A percentile compares a stretch with the other conserved stretches of the same genome.
These are phyloP conservation scores for Amaranthus hypochondriacus DNA, from an alignment of 148 eudicot genomes.

Conservation along the genomic window DNA sequence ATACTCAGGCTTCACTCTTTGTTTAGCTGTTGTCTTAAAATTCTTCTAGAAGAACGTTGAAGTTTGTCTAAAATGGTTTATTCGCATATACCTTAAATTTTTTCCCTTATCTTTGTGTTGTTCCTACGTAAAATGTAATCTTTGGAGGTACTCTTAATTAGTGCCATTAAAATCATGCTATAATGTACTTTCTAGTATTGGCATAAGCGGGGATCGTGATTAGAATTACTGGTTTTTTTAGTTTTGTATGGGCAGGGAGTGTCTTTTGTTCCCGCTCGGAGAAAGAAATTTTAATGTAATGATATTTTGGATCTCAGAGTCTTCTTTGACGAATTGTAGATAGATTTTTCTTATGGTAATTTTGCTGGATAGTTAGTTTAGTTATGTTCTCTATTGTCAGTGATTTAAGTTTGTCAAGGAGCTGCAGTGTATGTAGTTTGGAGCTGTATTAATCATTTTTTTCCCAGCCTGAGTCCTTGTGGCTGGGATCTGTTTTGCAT, in stretches of 20 bases:
- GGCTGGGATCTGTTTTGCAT: too few relatives aligned
- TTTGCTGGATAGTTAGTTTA: neutral
- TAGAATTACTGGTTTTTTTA: neutral
- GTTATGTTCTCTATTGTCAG: neutral
- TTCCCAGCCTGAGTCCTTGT: too few relatives aligned
- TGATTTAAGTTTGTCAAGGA: neutral
- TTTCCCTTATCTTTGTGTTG: slow-evolving; percentile 6
- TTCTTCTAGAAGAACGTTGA: slow-evolving; percentile 26
- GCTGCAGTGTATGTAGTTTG: too few relatives aligned
- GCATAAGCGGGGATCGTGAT: neutral
- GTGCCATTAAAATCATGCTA: slow-evolving; percentile 14
- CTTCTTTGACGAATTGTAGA: slow-evolving; percentile 1
- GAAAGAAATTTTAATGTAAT: slow-evolving; percentile 13
- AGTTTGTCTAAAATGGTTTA: slow-evolving; percentile 28
- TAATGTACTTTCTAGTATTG: slow-evolving; percentile 13
- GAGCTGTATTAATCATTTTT: too few relatives aligned
- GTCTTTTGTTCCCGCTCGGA: slow-evolving; percentile 10
- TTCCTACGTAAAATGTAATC: slow-evolving; percentile 22
- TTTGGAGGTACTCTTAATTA: slow-evolving; percentile 8
- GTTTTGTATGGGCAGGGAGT: neutral
- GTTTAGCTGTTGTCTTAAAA: slow-evolving; percentile 19
- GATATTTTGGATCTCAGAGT: slow-evolving; percentile 1
- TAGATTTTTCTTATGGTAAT: neutral
- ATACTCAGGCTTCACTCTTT: slow-evolving; percentile 15
- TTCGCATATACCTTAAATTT: slow-evolving; percentile 27